Percentiles rank a stretch among this genome's conserved stretches.
phyloP scores from a whole-genome alignment of 2,329 filamentous ascomycete genomes.

The Fusarium irregulare region DNA sequence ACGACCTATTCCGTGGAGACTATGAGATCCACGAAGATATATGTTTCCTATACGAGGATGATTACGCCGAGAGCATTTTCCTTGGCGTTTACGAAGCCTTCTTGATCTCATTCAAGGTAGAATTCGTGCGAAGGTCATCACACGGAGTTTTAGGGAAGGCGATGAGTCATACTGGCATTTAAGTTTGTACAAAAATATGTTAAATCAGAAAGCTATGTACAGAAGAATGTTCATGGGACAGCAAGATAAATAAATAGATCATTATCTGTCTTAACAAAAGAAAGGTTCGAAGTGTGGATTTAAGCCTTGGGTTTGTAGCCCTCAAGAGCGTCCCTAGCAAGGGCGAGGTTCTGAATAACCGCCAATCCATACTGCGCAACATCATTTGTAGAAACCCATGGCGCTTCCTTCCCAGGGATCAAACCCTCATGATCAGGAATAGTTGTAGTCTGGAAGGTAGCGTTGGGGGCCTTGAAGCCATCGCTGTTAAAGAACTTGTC shows the following conservation, averaged over 20 bases:
- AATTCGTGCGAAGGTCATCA: background rate
- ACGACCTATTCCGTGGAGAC: no score
- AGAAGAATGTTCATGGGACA: background rate
- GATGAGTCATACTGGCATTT: background rate
- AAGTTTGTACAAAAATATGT: background rate
- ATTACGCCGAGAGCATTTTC: background rate
- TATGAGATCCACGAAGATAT: background rate
- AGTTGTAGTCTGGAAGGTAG: conserved; percentile 52
- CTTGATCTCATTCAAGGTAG: accelerated
- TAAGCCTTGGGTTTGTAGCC: conserved; percentile 9
- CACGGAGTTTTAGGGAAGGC: background rate
- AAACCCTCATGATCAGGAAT: conserved; percentile 59
- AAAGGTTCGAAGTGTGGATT: no score
- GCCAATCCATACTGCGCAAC: conserved; percentile 67
- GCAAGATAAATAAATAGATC: background rate
- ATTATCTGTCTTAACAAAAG: background rate
- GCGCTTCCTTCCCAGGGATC: conserved; percentile 63
- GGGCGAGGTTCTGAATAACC: conserved; percentile 66
- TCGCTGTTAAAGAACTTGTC: conserved; percentile 62
- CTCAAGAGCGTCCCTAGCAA: conserved; percentile 42
- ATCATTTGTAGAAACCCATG: conserved; percentile 68
- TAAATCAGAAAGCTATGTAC: background rate
- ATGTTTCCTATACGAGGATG: background rate
- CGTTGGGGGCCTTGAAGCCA: conserved; percentile 53
- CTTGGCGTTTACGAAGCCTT: background rate